phyloP scores from a whole-genome alignment of 2,329 filamentous ascomycete genomes.

The Monilinia fructigena region DNA sequence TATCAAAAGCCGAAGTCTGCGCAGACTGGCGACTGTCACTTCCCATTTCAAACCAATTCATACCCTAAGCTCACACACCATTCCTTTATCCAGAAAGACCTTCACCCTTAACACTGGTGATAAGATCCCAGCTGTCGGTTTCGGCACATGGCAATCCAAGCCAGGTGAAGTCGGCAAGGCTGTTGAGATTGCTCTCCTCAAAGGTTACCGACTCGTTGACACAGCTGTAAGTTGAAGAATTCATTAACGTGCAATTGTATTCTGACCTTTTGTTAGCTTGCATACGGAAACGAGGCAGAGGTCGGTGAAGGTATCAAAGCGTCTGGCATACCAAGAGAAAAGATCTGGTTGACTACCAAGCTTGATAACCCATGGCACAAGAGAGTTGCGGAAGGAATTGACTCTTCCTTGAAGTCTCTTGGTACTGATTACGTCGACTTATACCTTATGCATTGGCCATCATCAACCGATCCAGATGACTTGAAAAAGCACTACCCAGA shows the following conservation, averaged over 20 bases:
- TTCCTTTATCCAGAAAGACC: conserved; percentile 45
- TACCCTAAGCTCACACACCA: conserved; percentile 29
- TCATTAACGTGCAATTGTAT: conserved; percentile 13
- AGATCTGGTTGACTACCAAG: conserved; percentile 78
- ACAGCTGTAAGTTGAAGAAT: conserved; percentile 44
- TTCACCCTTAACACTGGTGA: conserved; percentile 73
- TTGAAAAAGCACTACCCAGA: conserved; percentile 67
- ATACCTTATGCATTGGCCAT: conserved; percentile 73
- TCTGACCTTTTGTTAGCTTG: conserved; percentile 44
- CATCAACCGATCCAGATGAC: conserved; percentile 56
- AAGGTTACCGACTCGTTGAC: conserved; percentile 74
- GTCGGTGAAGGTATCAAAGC: conserved; percentile 65
- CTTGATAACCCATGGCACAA: conserved; percentile 79
- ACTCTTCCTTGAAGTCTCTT: conserved; percentile 58
- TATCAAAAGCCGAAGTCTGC: conserved; percentile 22
- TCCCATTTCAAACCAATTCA: conserved; percentile 18
- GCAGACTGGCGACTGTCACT: conserved; percentile 20
- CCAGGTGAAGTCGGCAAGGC: conserved; percentile 66
- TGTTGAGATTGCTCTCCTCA: conserved; percentile 65
- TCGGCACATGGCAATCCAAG: conserved; percentile 77
- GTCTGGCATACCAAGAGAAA: conserved; percentile 63
- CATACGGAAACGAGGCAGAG: conserved; percentile 74
- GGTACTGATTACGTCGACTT: conserved; percentile 66
- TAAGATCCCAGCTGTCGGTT: conserved; percentile 73
- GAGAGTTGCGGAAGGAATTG: conserved; percentile 61